Conservation (phyloP, 2,329 filamentous ascomycete genomes). For the Claviceps cyperi region DNA sequence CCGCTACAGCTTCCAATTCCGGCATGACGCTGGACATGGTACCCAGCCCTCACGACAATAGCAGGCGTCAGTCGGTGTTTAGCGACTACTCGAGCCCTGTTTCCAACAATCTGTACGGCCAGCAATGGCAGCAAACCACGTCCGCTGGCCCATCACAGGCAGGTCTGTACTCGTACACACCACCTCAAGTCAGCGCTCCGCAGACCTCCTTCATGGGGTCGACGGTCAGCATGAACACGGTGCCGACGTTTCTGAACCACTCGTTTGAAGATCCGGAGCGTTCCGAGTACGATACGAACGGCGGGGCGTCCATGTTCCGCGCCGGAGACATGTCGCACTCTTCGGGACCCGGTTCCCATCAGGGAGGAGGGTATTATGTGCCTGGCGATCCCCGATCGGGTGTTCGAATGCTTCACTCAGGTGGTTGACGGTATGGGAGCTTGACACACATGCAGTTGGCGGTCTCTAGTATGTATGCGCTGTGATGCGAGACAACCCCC, state of each 20-base stretch:
- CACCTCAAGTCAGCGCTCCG: slow-evolving; percentile 21
- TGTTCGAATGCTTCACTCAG: slow-evolving; percentile 14
- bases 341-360: slow-evolving; percentile 14
- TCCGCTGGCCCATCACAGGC: slow-evolving; percentile 27
- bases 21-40: slow-evolving; percentile 32
- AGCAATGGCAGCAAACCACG: slow-evolving; percentile 27
- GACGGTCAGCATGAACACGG: slow-evolving; percentile 18
- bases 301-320: slow-evolving; percentile 20
- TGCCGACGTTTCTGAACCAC: slow-evolving; percentile 18
- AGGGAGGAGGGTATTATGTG: slow-evolving; percentile 20
- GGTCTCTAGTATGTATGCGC: too few relatives aligned
- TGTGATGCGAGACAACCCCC: background rate
- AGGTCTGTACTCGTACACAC: slow-evolving; percentile 31
- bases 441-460: slow-evolving; percentile 13
- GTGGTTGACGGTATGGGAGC: slow-evolving; percentile 14
- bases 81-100: slow-evolving; percentile 31
- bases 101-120: slow-evolving; percentile 25
- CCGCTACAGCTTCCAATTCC: slow-evolving; percentile 20
- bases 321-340: slow-evolving; percentile 16
- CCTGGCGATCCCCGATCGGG: slow-evolving; percentile 18
- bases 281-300: slow-evolving; percentile 17
- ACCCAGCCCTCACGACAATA: slow-evolving; percentile 27
- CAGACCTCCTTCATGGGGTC: slow-evolving; percentile 18
- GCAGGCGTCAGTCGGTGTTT: slow-evolving; percentile 31
- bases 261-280: slow-evolving; percentile 22